Conservation (phyloP, 768 basidiomycete species). For the Kwoniella mangroviensis region DNA sequence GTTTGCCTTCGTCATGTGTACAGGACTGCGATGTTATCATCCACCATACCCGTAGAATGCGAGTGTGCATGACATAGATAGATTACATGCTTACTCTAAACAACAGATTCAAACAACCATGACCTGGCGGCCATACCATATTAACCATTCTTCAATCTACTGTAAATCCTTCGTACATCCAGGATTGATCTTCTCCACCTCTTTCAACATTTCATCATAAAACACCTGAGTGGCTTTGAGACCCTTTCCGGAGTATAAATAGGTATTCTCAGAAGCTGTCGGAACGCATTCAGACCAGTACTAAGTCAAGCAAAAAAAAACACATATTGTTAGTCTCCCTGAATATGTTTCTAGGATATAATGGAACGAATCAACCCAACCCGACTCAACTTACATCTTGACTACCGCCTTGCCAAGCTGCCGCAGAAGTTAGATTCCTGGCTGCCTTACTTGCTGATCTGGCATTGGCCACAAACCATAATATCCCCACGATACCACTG, state of each 20-base stretch:
- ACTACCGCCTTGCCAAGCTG: slow-evolving; percentile 3
- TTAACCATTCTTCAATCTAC: too few species aligned
- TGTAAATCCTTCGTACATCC: slow-evolving; percentile 6
- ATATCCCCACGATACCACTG: neutral
- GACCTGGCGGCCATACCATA: too few species aligned
- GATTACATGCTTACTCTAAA: too few species aligned
- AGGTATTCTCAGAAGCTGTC: slow-evolving; percentile 10
- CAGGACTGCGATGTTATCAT: too few species aligned
- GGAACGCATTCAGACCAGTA: slow-evolving; percentile 33
- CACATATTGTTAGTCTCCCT: too few species aligned
- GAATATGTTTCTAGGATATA: too few species aligned
- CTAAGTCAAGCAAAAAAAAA: neutral
- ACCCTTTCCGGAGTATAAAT: slow-evolving; percentile 15
- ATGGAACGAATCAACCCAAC: too few species aligned
- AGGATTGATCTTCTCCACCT: slow-evolving; percentile 23
- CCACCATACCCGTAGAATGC: too few species aligned
- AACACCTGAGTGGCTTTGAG: slow-evolving; percentile 12
- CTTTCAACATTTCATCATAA: slow-evolving; percentile 15
- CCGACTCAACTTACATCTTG: slow-evolving; percentile 22
- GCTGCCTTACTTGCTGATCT: slow-evolving; percentile 18
- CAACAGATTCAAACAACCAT: too few species aligned
- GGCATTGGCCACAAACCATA: slow-evolving; percentile 7
- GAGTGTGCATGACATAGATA: too few species aligned
- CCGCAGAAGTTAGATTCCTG: slow-evolving; percentile 20
- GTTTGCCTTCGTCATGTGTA: too few species aligned